These are phyloP conservation scores for Kockovaella imperatae DNA, from an alignment of 768 basidiomycete genomes.

Conservation along the genomic window DNA sequence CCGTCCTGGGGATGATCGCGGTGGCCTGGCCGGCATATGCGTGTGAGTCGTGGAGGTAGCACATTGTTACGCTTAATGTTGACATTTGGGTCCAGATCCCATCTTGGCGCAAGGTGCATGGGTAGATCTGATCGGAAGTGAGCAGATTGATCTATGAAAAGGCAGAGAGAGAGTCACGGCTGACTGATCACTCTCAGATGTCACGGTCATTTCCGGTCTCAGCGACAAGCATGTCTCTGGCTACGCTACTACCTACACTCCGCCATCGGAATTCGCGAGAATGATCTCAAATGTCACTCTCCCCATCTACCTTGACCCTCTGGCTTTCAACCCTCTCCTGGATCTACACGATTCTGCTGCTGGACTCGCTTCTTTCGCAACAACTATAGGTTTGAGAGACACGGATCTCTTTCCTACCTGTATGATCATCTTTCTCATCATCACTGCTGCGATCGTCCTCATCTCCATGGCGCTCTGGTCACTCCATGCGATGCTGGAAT, in stretches of 20 bases:
- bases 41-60: slow-evolving; percentile 54
- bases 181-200: slow-evolving; percentile 51
- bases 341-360: slow-evolving; percentile 54
- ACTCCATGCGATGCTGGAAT: slow-evolving; percentile 51
- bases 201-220: slow-evolving; percentile 55
- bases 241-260: slow-evolving; percentile 53
- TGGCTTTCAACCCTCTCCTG: slow-evolving; percentile 63
- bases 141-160: slow-evolving; percentile 9
- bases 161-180: not conserved
- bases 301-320: slow-evolving; percentile 65
- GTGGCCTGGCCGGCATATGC: slow-evolving; percentile 90
- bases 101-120: slow-evolving; percentile 78
- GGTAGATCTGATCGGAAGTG: slow-evolving; percentile 56
- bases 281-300: slow-evolving; percentile 66
- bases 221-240: slow-evolving; percentile 58
- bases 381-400: slow-evolving; percentile 70
- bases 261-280: slow-evolving; percentile 62
- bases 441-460: slow-evolving; percentile 63
- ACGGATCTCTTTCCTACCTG: slow-evolving; percentile 75
- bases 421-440: slow-evolving; percentile 70
- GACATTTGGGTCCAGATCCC: slow-evolving; percentile 57
- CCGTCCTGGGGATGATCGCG: slow-evolving; percentile 78
- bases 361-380: slow-evolving; percentile 78
- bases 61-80: not conserved
- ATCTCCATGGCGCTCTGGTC: slow-evolving; percentile 66